These are phyloP conservation scores for Skeletonema marinoi DNA, from an alignment of 108 stramenopile genomes.

Conservation along the genomic window DNA sequence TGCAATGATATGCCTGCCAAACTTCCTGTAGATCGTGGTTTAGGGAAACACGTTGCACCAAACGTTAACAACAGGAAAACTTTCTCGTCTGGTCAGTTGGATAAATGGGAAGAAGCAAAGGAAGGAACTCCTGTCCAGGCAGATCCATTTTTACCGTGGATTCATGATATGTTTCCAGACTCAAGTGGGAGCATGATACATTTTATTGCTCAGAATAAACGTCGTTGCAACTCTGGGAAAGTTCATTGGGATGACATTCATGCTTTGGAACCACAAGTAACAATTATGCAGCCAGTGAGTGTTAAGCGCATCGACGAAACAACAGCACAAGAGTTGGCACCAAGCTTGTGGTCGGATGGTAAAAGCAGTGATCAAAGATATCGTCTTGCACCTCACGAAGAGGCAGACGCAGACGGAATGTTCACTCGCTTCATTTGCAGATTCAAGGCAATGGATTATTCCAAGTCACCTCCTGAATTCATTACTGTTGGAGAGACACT, in stretches of 20 bases:
- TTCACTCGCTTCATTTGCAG: constrained; percentile 47
- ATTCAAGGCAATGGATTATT: constrained; percentile 28
- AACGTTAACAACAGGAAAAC: constrained; percentile 57
- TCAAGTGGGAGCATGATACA: constrained; percentile 27
- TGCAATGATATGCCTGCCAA: constrained; percentile 70
- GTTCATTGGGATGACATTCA: constrained; percentile 45
- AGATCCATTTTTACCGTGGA: constrained; percentile 49
- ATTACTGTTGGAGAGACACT: constrained; percentile 47
- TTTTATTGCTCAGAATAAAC: constrained; percentile 46
- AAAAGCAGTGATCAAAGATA: constrained; percentile 20
- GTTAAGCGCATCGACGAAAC: constrained; percentile 28
- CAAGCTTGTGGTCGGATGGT: constrained; percentile 9
- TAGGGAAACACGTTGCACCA: constrained; percentile 42
- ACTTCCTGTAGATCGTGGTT: constrained; percentile 66
- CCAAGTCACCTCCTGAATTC: neutral
- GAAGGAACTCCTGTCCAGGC: constrained; percentile 48
- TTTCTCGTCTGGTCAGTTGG: constrained; percentile 29
- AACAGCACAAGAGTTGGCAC: neutral
- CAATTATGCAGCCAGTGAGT: constrained; percentile 48
- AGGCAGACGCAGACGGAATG: constrained; percentile 41
- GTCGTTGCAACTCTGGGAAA: constrained; percentile 48
- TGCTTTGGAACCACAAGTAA: constrained; percentile 38
- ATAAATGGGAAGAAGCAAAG: constrained; percentile 56
- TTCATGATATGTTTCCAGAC: constrained; percentile 47
- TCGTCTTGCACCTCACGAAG: constrained; percentile 38